Evolutionary conservation across 306 rosid species (phyloP), one percentile per base, ranked within the genome.

Genomic region (Quercus parvula): DNA sequence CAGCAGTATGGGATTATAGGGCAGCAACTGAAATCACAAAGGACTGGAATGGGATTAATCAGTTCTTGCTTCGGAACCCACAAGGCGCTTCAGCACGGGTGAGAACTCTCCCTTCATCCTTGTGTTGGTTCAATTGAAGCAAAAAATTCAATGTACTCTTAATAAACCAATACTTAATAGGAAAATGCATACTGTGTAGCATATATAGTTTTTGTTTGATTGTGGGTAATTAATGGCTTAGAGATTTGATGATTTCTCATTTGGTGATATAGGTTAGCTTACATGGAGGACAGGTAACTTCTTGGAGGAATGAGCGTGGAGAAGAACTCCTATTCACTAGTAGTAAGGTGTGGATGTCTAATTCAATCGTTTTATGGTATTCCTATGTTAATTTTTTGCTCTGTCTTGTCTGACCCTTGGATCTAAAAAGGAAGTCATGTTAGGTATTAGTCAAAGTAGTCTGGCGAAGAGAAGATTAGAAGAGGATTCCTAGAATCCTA

Each of bases 311-410:
- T 71, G 93, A 90, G 77, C 88, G 79, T 28, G 99, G 99, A 8
- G 94, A 94, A 90, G 99, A 94, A 77, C 97, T 91, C 82, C 87
- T 92, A 10, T 94, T 94, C 89, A 90, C 97, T 28, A 94, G 97
- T 83, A 88, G 92, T 81, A 94, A 94, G 97, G 98, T 91, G 33
- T 38, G 44, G n/a, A 18, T 41, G 41, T 54, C 41, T 13, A 68
- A 55, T 68, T 49, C 68, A 78, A 64, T 64, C 41, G 49, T 18
- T 5, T 67, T 33, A 7, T 33, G 51, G 9, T 19, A 5, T 18
- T 35, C 25, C n/a, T 56, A 22, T 44, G 22, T 31, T 64, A 18
- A 4, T 6, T 9, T n/a, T 75, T n/a, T n/a, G 51, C 30, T 3
- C 18, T 52, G 49, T 35, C 22, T 68, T 33, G 38, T 27, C 44